Percentiles rank a stretch among this genome's conserved stretches.
These are phyloP conservation scores for Phytophthora citricola DNA, from an alignment of 352 stramenopile genomes.

Conservation along the genomic window DNA sequence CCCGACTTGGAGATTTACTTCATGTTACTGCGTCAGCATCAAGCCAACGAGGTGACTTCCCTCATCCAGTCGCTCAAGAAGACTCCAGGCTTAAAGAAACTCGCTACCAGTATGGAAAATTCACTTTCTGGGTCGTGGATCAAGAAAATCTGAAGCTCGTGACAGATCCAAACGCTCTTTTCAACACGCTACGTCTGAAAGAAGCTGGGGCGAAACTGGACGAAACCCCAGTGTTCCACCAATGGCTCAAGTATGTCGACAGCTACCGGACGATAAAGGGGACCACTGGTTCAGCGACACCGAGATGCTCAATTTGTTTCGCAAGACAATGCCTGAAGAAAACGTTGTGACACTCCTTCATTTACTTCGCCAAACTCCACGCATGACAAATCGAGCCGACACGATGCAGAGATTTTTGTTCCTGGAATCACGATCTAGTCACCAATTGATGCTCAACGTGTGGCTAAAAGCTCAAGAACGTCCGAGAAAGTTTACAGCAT, in stretches of 20 bases:
- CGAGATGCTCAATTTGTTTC: background rate
- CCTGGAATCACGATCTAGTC: background rate
- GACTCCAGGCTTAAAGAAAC: background rate
- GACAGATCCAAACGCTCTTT: background rate
- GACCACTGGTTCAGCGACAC: background rate
- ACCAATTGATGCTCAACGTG: background rate
- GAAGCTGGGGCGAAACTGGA: background rate
- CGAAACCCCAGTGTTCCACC: background rate
- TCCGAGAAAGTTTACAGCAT: background rate
- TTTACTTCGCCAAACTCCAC: background rate
- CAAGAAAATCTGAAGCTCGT: background rate
- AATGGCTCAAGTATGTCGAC: background rate
- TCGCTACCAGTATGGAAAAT: background rate
- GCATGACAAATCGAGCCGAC: background rate
- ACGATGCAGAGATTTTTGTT: background rate
- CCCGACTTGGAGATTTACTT: background rate
- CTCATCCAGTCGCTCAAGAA: background rate
- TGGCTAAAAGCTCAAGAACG: background rate
- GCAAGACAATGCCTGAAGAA: background rate
- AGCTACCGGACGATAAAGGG: background rate
- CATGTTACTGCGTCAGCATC: background rate
- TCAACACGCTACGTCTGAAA: background rate
- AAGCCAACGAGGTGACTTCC: background rate
- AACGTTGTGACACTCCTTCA: conserved; percentile 3
- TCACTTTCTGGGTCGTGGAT: background rate